These are phyloP conservation scores for Ascoidea rubescens DNA, from an alignment of 805 yeast genomes.

Conservation along the genomic window DNA sequence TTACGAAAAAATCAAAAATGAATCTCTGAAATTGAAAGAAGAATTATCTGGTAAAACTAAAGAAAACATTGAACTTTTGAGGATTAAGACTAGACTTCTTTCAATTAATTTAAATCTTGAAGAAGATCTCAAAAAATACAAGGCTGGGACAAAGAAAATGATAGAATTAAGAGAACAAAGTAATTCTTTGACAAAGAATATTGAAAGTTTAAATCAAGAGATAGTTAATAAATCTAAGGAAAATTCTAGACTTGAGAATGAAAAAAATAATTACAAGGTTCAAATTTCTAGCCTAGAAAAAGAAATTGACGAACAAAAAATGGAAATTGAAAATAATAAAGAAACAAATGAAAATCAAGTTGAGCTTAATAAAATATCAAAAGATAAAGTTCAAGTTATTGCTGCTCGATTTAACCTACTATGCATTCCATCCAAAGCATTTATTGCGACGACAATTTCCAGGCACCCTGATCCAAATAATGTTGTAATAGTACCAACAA, in stretches of 20 bases:
- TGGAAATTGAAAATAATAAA: too few relatives aligned
- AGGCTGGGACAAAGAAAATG: background rate
- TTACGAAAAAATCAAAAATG: too few relatives aligned
- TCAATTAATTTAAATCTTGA: too few relatives aligned
- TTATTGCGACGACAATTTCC: constrained; percentile 48
- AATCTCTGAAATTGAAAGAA: too few relatives aligned
- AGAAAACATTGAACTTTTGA: too few relatives aligned
- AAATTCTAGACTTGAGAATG: background rate
- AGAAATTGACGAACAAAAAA: background rate
- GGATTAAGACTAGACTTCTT: too few relatives aligned
- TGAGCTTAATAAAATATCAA: background rate
- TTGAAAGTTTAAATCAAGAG: background rate
- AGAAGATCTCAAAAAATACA: background rate
- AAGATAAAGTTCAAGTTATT: background rate
- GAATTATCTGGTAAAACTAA: too few relatives aligned
- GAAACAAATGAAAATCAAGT: too few relatives aligned
- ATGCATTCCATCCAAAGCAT: constrained; percentile 44
- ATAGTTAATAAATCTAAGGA: background rate
- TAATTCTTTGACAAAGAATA: background rate
- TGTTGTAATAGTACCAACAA: constrained; percentile 49
- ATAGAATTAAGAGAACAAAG: background rate
- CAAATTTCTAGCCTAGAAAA: background rate
- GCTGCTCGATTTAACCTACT: constrained; percentile 35
- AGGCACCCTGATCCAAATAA: constrained; percentile 38
- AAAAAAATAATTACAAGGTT: background rate